Evolutionary conservation across 1,284 basidiomycete species (phyloP).

Genomic region (Microbotryum intermedium): DNA sequence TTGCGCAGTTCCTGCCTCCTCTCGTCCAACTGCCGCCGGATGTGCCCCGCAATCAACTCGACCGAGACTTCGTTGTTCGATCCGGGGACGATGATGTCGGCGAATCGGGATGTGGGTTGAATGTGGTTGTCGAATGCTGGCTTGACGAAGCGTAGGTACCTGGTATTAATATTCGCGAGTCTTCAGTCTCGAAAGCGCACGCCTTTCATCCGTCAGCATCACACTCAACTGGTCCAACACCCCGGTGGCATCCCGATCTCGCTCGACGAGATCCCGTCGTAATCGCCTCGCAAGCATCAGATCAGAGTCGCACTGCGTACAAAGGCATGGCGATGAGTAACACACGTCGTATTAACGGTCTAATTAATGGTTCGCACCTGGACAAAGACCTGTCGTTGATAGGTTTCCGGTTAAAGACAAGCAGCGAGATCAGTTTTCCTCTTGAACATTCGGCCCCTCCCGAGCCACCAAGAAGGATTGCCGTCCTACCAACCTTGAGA

Average conservation of each 20-base stretch:
- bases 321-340: background rate
- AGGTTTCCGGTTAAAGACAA: constrained; percentile 3
- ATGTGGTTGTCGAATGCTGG: constrained; percentile 92
- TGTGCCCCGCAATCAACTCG: constrained; percentile 84
- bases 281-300: constrained; percentile 93
- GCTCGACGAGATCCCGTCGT: constrained; percentile 74
- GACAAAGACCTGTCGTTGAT: constrained; percentile 29
- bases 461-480: background rate
- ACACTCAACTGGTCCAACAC: constrained; percentile 68
- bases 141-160: constrained; percentile 85
- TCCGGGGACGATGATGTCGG: constrained; percentile 89
- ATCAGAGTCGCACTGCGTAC: constrained; percentile 71
- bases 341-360: background rate
- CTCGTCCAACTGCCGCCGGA: constrained; percentile 71
- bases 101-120: constrained; percentile 72
- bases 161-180: background rate
- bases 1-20: constrained; percentile 65
- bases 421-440: background rate
- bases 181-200: background rate
- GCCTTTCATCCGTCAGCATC: constrained; percentile 29
- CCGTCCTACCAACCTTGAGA: constrained; percentile 55
- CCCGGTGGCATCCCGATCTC: constrained; percentile 74
- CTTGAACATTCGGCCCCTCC: background rate
- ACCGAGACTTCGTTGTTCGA: constrained; percentile 75
- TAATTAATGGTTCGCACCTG: constrained; percentile 16